A percentile compares a stretch with the other conserved stretches of the same genome.
Conservation (phyloP, 2,329 filamentous ascomycete genomes). For the Penicillium freii region DNA sequence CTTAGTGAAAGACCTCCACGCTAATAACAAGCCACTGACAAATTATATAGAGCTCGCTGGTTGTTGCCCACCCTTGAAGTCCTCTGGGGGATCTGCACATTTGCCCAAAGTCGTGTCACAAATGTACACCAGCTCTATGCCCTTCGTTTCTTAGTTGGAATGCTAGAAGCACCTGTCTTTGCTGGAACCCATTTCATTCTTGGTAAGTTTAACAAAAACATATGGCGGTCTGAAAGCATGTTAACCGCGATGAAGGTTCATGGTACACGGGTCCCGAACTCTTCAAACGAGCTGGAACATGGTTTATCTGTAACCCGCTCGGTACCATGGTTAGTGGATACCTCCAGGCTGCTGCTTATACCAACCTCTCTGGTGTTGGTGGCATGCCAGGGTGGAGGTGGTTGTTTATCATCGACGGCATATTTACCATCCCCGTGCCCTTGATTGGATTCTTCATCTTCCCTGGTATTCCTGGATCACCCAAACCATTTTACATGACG, state of each 20-base stretch:
- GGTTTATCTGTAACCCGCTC: slow-evolving; percentile 53
- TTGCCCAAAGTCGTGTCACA: slow-evolving; percentile 33
- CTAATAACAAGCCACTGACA: neutral
- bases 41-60: slow-evolving; percentile 24
- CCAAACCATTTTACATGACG: slow-evolving; percentile 42
- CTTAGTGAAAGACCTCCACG: neutral
- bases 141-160: slow-evolving; percentile 35
- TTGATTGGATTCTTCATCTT: slow-evolving; percentile 53
- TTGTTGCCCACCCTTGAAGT: slow-evolving; percentile 34
- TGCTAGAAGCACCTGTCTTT: slow-evolving; percentile 35
- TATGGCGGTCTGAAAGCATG: too few species aligned
- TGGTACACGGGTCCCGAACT: slow-evolving; percentile 48
- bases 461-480: slow-evolving; percentile 43
- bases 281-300: slow-evolving; percentile 56
- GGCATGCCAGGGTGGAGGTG: slow-evolving; percentile 55
- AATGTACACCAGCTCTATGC: slow-evolving; percentile 36
- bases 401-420: slow-evolving; percentile 59
- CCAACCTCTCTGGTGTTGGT: slow-evolving; percentile 50
- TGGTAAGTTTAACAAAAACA: slow-evolving; percentile 12
- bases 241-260: slow-evolving; percentile 21
- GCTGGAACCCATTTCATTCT: slow-evolving; percentile 36
- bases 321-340: slow-evolving; percentile 60
- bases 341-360: slow-evolving; percentile 55
- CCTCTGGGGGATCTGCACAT: slow-evolving; percentile 37
- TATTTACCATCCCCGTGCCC: slow-evolving; percentile 57